A percentile compares a stretch with the other conserved stretches of the same genome.
Evolutionary conservation across 345 rosid genomes (phyloP).

Genomic region (Turnera subulata): DNA sequence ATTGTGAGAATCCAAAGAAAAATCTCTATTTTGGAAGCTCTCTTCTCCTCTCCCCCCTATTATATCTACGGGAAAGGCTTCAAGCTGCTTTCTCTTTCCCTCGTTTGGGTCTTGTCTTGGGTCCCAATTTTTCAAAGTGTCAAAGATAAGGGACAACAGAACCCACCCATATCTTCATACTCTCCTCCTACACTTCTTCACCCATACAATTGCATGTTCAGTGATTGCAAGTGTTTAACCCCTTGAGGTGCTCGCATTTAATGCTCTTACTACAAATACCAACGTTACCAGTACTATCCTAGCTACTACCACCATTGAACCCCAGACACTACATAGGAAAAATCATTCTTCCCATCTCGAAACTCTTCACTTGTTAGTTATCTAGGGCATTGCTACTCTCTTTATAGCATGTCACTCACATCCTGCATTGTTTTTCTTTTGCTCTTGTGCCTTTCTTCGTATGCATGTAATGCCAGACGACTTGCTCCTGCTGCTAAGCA

Average conservation of each 20-base stretch:
- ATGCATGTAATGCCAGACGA: conserved; percentile 48
- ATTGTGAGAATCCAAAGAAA: neutral
- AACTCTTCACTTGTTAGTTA: no score
- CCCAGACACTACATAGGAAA: no score
- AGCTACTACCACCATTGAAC: no score
- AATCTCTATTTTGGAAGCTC: conserved; percentile 30
- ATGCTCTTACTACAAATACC: conserved; percentile 30
- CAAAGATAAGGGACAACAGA: no score
- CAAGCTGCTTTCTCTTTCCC: conserved; percentile 18
- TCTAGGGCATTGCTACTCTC: no score
- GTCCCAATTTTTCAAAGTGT: conserved; percentile 15
- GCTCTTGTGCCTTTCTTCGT: conserved; percentile 31
- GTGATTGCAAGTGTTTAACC: conserved; percentile 17
- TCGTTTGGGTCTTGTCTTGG: conserved; percentile 30
- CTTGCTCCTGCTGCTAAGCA: conserved; percentile 23
- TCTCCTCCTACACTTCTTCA: neutral
- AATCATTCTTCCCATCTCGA: no score
- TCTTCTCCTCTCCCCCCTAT: conserved; percentile 1
- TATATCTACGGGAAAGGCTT: conserved; percentile 7
- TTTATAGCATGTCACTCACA: neutral
- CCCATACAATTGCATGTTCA: conserved; percentile 62
- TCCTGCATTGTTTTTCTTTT: conserved; percentile 27
- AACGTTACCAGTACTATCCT: neutral
- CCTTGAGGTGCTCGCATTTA: conserved; percentile 39
- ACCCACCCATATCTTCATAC: no score